Base-by-base conservation (phyloP, 2,329 filamentous ascomycete genomes). In the Pestalotiopsis sp. region DNA sequence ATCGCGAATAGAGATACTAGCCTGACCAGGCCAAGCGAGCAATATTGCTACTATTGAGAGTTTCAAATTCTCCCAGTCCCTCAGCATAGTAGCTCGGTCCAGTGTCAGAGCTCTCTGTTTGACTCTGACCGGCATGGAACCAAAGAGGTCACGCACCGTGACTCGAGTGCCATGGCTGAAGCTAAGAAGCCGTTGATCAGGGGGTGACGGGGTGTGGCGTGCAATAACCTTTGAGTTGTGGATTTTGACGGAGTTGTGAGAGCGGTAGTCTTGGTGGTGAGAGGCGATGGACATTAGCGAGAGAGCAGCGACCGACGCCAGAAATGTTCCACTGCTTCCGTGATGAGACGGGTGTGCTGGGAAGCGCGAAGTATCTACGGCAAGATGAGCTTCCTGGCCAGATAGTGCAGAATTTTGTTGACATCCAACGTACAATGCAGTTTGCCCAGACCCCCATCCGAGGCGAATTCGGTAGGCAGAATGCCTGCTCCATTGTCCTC, bases 401-500 rank as follows among this genome's bases (percentile, higher is more conserved):
- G 2, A 27, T 36, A 2, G 14, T 25, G 23, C 2, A 36, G 3
- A 14, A 14, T 59, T 27, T 4, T 27, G 23, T 13, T 59, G 11
- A 14, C 4, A 17, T 36, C 71, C 68, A 25, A 69, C 89, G 75
- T 82, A 95, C 93, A 89, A 77, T 96, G 88, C 64, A 88, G 82
- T 79, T 90, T 93, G 27, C 90, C 92, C 20, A 98, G 82, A 0
- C 92, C 91, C 4, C 94, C 94, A 60, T 81, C 78, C 2, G 87
- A 82, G n/a, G 76, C 76, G 74, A 98, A 98, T 73, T 98, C 95
- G 1, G 79, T 75, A 1, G 92, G 88, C 1, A 83, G 77, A 60
- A 99, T 97, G 0, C 96, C 96, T 17, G 83, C 68, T 1, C 96
- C 96, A 80, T 98, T 87, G 77, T 99, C 96, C 75, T 97, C 92